Percentiles rank a stretch among this genome's conserved stretches.
phyloP scores from a whole-genome alignment of 768 basidiomycete species.

The Xerocomellus amylosporus region DNA sequence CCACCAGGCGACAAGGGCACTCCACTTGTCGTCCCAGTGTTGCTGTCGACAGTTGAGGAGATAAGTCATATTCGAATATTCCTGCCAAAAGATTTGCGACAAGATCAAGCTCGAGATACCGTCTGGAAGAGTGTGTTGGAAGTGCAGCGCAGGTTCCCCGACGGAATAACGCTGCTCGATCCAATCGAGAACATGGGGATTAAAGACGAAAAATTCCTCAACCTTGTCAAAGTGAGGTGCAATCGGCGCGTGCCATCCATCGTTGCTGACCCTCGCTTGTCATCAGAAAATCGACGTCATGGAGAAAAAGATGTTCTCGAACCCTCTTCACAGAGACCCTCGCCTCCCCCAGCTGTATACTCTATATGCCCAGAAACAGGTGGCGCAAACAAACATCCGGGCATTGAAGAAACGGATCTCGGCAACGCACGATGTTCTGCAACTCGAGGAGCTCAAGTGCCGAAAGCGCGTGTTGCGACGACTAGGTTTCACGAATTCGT shows the following conservation, averaged over 20 bases:
- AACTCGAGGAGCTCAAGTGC: conserved; percentile 94
- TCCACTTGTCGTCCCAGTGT: conserved; percentile 83
- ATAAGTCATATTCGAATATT: conserved; percentile 85
- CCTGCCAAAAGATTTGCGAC: conserved; percentile 86
- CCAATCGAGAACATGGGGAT: conserved; percentile 95
- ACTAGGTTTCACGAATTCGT: conserved; percentile 81
- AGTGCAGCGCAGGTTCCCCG: conserved; percentile 86
- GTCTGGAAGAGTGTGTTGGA: conserved; percentile 89
- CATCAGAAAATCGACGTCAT: conserved; percentile 85
- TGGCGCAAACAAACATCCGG: conserved; percentile 65
- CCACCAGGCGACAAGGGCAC: conserved; percentile 67
- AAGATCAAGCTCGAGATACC: conserved; percentile 71
- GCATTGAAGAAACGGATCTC: conserved; percentile 82
- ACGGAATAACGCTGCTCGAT: conserved; percentile 83
- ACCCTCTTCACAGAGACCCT: conserved; percentile 75
- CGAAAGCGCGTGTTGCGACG: conserved; percentile 92
- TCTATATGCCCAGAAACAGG: conserved; percentile 73
- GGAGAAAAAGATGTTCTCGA: conserved; percentile 81
- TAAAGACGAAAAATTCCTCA: conserved; percentile 89
- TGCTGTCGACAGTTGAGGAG: conserved; percentile 81
- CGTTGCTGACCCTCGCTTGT: not conserved
- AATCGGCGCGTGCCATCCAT: not conserved
- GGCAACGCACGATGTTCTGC: conserved; percentile 87
- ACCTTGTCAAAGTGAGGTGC: conserved; percentile 68
- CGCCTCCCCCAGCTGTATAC: conserved; percentile 80